Conservation (phyloP, 768 basidiomycete species). For the Clitopilus hobsonii region DNA sequence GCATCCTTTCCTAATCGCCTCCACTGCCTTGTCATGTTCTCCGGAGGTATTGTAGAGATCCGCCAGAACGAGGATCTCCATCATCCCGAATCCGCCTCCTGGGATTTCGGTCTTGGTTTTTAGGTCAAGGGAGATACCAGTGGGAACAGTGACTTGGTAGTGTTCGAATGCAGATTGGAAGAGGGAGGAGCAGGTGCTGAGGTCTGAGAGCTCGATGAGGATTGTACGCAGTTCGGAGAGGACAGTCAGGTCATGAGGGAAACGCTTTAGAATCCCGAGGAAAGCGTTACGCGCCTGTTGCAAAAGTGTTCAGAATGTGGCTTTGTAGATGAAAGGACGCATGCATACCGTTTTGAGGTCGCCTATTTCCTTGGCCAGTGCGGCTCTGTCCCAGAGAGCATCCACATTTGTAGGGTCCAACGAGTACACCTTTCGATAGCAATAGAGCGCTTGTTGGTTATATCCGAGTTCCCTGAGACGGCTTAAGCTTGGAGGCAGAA, state of each 20-base stretch:
- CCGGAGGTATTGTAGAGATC: slow-evolving; percentile 76
- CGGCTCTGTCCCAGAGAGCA: slow-evolving; percentile 86
- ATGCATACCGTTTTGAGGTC: slow-evolving; percentile 59
- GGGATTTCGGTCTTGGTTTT: slow-evolving; percentile 24
- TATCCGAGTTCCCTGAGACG: slow-evolving; percentile 56
- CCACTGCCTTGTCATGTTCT: slow-evolving; percentile 63
- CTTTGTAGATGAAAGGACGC: background rate
- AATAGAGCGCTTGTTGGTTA: slow-evolving; percentile 87
- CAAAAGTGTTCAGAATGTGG: background rate
- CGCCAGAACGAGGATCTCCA: slow-evolving; percentile 79
- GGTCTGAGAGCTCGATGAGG: slow-evolving; percentile 69
- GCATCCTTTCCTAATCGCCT: slow-evolving; percentile 67
- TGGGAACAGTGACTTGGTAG: slow-evolving; percentile 48
- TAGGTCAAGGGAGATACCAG: slow-evolving; percentile 24
- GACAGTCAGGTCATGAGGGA: slow-evolving; percentile 77
- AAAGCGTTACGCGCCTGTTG: slow-evolving; percentile 58
- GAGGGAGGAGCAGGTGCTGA: slow-evolving; percentile 57
- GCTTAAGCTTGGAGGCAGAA: background rate
- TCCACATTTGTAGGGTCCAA: slow-evolving; percentile 79
- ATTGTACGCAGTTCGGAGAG: slow-evolving; percentile 75
- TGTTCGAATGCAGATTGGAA: slow-evolving; percentile 74
- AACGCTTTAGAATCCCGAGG: slow-evolving; percentile 64
- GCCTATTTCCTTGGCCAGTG: slow-evolving; percentile 71
- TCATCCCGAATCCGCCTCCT: slow-evolving; percentile 53
- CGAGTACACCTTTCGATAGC: slow-evolving; percentile 77